phyloP scores from a whole-genome alignment of 106 monocot species.

The Triglochin maritima region DNA sequence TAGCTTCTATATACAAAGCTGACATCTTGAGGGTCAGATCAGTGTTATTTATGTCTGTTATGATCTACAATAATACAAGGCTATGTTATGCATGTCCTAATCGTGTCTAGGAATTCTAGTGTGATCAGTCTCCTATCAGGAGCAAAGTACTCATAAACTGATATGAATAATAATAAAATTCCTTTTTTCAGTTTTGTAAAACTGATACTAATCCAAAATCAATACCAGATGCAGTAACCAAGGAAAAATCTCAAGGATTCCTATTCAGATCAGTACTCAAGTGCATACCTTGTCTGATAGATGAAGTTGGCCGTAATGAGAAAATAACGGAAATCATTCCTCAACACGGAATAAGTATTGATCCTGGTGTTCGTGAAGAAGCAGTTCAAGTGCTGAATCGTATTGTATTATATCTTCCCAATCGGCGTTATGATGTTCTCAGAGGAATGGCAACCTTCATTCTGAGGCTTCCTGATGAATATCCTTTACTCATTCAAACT shows the following conservation, averaged over 20 bases:
- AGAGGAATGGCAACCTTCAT: constrained; percentile 96
- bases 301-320: constrained; percentile 86
- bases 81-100: too few relatives aligned
- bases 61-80: too few relatives aligned
- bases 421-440: constrained; percentile 89
- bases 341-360: constrained; percentile 96
- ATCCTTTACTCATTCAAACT: constrained; percentile 92
- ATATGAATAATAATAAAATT: too few relatives aligned
- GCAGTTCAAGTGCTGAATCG: constrained; percentile 89
- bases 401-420: constrained; percentile 74
- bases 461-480: constrained; percentile 92
- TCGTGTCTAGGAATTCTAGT: too few relatives aligned
- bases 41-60: too few relatives aligned
- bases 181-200: too few relatives aligned
- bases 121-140: too few relatives aligned
- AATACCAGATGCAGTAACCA: constrained; percentile 56
- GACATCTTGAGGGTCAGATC: too few relatives aligned
- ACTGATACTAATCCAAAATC: too few relatives aligned
- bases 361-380: constrained; percentile 99
- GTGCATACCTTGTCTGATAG: constrained; percentile 94
- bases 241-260: constrained; percentile 89
- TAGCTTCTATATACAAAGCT: too few relatives aligned
- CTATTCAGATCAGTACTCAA: constrained; percentile 95
- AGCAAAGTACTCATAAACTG: too few relatives aligned
- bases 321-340: constrained; percentile 99